Evolutionary conservation across 495 filamentous ascomycete genomes (phyloP).

Genomic region (Penicillium roqueforti): DNA sequence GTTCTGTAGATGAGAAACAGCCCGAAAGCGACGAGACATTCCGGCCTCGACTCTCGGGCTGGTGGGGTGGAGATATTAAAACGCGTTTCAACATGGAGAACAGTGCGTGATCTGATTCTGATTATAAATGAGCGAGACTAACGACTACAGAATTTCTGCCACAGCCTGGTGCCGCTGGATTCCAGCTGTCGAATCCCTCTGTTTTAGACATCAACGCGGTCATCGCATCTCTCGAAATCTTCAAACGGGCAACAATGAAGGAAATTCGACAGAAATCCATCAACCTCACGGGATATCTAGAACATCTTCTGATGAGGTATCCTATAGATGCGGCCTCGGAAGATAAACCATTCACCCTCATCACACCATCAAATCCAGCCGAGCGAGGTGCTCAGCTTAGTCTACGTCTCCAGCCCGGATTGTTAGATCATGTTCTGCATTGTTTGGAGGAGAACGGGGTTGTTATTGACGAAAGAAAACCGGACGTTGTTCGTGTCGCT

Average conservation of each 20-base stretch:
- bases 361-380: conserved; percentile 70
- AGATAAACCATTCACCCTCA: conserved; percentile 60
- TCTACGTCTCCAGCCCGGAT: conserved; percentile 58
- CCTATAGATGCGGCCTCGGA: conserved; percentile 34
- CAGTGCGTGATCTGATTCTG: conserved; percentile 28
- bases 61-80: conserved; percentile 82
- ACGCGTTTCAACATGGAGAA: conserved; percentile 78
- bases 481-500: conserved; percentile 88
- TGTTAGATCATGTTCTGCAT: conserved; percentile 67
- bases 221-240: conserved; percentile 73
- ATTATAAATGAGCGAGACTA: not conserved
- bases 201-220: conserved; percentile 62
- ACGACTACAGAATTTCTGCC: conserved; percentile 59
- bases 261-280: conserved; percentile 71
- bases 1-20: conserved; percentile 44
- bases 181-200: conserved; percentile 59
- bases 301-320: conserved; percentile 55
- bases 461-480: conserved; percentile 83
- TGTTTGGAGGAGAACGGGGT: conserved; percentile 64
- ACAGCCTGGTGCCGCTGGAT: conserved; percentile 58
- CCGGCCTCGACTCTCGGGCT: conserved; percentile 66
- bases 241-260: conserved; percentile 65
- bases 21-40: conserved; percentile 35
- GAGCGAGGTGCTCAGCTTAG: conserved; percentile 87
- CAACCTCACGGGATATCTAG: conserved; percentile 73